Evolutionary conservation across 83 land plant genomes (phyloP).

Genomic region (Picea engelmannii): DNA sequence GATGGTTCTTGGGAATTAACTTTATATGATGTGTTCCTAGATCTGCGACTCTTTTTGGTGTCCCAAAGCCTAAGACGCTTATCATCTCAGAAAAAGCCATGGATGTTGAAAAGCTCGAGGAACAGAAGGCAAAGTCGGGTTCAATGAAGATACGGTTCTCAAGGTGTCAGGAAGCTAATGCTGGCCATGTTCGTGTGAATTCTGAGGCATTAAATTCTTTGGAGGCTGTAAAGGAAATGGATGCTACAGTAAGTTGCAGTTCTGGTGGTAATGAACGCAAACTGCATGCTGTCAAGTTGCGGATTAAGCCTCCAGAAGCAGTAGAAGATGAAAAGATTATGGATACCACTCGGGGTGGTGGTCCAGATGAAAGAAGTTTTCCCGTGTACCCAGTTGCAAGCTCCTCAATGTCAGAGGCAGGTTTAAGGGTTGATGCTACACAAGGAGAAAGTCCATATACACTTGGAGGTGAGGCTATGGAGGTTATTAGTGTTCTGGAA

Average conservation of each 20-base stretch:
- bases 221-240: constrained; percentile 17
- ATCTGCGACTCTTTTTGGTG: no score
- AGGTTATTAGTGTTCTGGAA: background rate
- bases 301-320: constrained; percentile 35
- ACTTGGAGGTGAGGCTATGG: background rate
- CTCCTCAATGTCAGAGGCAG: constrained; percentile 56
- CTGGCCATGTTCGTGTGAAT: background rate
- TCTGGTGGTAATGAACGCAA: constrained; percentile 40
- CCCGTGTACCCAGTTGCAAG: background rate
- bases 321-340: constrained; percentile 29
- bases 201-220: background rate
- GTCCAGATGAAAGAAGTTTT: constrained; percentile 16
- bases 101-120: no score
- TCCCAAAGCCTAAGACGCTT: no score
- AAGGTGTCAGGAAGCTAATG: no score
- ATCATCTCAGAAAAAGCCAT: no score
- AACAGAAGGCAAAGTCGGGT: no score
- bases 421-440: constrained; percentile 16
- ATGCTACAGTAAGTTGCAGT: constrained; percentile 8
- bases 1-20: no score
- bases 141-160: background rate
- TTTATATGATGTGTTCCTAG: no score
- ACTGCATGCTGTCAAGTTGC: constrained; percentile 38
- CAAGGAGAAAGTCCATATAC: constrained; percentile 21
- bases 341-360: constrained; percentile 33